Conservation (phyloP, 2,329 filamentous ascomycete species). For the Penicillium sp. region DNA sequence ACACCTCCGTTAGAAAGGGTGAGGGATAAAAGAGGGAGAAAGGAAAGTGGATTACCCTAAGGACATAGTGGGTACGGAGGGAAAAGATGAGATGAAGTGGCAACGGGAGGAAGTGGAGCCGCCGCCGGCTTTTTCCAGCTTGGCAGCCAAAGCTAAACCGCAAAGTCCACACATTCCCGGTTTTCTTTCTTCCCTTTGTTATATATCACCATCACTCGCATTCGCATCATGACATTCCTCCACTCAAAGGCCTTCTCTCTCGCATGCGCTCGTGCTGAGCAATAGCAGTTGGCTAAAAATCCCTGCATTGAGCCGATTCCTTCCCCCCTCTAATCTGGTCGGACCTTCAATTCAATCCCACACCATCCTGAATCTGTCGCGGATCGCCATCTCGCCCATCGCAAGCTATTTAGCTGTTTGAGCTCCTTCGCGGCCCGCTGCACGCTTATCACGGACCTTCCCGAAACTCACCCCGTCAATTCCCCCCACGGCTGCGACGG, state of each 20-base stretch:
- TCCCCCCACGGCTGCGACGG: slow-evolving; percentile 7
- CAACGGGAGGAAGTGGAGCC: neutral
- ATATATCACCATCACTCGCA: neutral
- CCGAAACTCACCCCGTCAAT: slow-evolving; percentile 6
- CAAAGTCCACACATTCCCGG: slow-evolving; percentile 7
- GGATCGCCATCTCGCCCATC: slow-evolving; percentile 4
- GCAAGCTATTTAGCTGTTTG: slow-evolving; percentile 5
- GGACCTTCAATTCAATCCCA: neutral
- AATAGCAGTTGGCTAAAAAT: slow-evolving; percentile 24
- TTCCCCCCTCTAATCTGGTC: slow-evolving; percentile 3
- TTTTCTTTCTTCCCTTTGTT: slow-evolving; percentile 7
- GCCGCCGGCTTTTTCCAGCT: neutral
- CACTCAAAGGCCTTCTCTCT: slow-evolving; percentile 26
- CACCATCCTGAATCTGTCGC: slow-evolving; percentile 20
- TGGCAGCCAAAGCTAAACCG: neutral
- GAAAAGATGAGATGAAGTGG: neutral
- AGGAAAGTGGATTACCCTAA: neutral
- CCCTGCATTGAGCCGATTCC: slow-evolving; percentile 20
- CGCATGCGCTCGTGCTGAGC: slow-evolving; percentile 25
- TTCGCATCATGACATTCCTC: slow-evolving; percentile 24
- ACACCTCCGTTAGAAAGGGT: too few relatives aligned
- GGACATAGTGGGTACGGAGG: neutral
- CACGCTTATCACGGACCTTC: slow-evolving; percentile 25
- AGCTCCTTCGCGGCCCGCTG: slow-evolving; percentile 6
- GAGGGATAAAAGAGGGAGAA: neutral